Conservation (phyloP, 2,329 filamentous ascomycete genomes). For the Talaromyces verruculosus region DNA sequence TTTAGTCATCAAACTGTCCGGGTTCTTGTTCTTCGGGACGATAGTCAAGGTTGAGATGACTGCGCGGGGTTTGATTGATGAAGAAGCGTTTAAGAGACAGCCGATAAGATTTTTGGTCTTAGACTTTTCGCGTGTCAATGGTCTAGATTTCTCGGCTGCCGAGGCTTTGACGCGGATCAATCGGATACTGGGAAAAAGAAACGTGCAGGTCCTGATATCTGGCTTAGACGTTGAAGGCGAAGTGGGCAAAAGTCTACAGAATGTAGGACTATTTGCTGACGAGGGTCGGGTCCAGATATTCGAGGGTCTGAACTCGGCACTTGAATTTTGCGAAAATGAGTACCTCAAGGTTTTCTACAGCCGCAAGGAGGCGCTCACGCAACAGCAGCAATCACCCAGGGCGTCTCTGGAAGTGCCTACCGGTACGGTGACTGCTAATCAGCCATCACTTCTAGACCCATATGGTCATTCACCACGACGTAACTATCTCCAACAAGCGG, state of each 20-base stretch:
- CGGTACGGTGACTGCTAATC: not conserved
- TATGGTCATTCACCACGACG: slow-evolving; percentile 73
- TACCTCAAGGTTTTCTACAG: slow-evolving; percentile 78
- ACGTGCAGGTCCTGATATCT: slow-evolving; percentile 78
- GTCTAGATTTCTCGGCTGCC: slow-evolving; percentile 92
- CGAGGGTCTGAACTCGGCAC: slow-evolving; percentile 84
- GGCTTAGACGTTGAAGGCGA: slow-evolving; percentile 74
- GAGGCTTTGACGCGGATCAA: slow-evolving; percentile 94
- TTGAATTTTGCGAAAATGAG: slow-evolving; percentile 94
- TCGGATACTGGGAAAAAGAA: slow-evolving; percentile 72
- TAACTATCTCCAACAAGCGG: slow-evolving; percentile 74
- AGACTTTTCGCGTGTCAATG: slow-evolving; percentile 84
- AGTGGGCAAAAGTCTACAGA: slow-evolving; percentile 74
- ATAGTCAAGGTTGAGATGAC: slow-evolving; percentile 93
- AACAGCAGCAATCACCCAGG: slow-evolving; percentile 17
- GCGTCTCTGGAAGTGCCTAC: slow-evolving; percentile 34
- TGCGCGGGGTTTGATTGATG: slow-evolving; percentile 77
- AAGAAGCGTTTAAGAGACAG: slow-evolving; percentile 71
- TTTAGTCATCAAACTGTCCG: slow-evolving; percentile 84
- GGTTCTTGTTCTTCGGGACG: slow-evolving; percentile 97
- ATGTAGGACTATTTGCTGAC: slow-evolving; percentile 77
- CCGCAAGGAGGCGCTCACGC: slow-evolving; percentile 56
- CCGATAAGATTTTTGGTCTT: slow-evolving; percentile 89
- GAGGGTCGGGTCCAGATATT: slow-evolving; percentile 76
- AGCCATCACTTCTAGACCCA: slow-evolving; percentile 11